Evolutionary conservation across 2,329 filamentous ascomycete species (phyloP), one percentile per base, ranked within the genome.

Genomic region (Fusarium sp.): DNA sequence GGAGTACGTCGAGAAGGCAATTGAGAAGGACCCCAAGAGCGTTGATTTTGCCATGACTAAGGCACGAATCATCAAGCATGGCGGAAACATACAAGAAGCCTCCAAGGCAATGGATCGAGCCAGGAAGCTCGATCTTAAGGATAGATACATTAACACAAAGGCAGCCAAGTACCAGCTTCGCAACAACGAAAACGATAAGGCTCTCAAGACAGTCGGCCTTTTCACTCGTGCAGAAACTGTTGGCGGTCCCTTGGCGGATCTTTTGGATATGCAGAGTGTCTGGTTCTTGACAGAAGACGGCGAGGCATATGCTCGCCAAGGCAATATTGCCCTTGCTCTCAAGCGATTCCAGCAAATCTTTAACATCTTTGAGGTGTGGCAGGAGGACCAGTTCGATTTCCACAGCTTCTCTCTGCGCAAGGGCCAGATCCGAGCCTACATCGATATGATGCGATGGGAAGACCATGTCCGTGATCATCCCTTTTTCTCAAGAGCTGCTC

Each of bases 351-450:
- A 95, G 74, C 88, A 94, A 28, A 90, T 99, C 65, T 92, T 92
- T 81, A 94, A 94, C 83, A 97, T 99, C 75, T 99, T 99, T 79
- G 96, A 98, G 75, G 91, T 94, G 26, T 99, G 96, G 96, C 93
- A 97, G 80, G 97, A 99, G 81, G 96, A 99, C 78, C 96, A 99
- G 80, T 98, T 98, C 79, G 96, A 99, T 82, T 99, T 99, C 86
- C 97, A 99, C 87, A 94, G 91, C 81, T 99, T 99, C 83, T 98
- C 95, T 26, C 86, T 99, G n/a, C 89, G 96, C 26, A 99, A 98
- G 83, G 97, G 97, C 20, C 96, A 98, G 87, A 94, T 98, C 69
- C 89, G 96, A 64, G 94, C 96, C 3, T 99, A 99, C 80, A 87
- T 99, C 45, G 95, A 98, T 77, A 98, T 99, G 94, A 88, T 99